Percentiles rank a stretch among this genome's conserved stretches.
phyloP scores from a whole-genome alignment of 2,329 filamentous ascomycete genomes.

The Lomentospora prolificans region DNA sequence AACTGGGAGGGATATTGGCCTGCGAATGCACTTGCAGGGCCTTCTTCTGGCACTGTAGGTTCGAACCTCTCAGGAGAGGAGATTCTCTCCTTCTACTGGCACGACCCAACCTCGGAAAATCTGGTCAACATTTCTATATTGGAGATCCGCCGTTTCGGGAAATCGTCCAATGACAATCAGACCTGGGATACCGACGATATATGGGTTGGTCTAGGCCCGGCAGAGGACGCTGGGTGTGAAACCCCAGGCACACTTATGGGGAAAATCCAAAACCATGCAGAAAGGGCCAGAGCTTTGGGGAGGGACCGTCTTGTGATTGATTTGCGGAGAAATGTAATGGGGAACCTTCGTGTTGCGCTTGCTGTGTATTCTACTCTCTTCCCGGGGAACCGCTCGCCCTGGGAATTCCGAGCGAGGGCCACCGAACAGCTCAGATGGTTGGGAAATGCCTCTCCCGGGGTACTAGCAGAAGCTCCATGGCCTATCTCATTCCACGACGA shows the following conservation, averaged over 20 bases:
- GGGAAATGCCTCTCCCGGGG: background rate
- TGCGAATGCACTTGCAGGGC: too few relatives aligned
- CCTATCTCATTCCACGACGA: background rate
- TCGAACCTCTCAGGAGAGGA: too few relatives aligned
- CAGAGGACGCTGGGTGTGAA: too few relatives aligned
- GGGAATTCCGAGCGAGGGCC: background rate
- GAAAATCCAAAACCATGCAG: conserved; percentile 31
- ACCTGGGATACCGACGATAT: too few relatives aligned
- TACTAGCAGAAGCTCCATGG: background rate
- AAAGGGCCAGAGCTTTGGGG: conserved; percentile 29
- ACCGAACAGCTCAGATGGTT: background rate
- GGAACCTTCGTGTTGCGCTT: conserved; percentile 25
- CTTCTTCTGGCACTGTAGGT: too few relatives aligned
- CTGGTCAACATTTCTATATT: background rate
- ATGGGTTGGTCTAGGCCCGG: too few relatives aligned
- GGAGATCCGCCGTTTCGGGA: background rate
- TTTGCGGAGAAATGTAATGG: conserved; percentile 50
- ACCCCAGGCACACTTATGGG: too few relatives aligned
- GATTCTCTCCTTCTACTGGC: too few relatives aligned
- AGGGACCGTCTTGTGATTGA: conserved; percentile 57
- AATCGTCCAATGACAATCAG: too few relatives aligned
- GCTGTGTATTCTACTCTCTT: background rate
- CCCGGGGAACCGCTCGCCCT: background rate
- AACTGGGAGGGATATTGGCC: too few relatives aligned
- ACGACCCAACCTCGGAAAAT: too few relatives aligned